Evolutionary conservation across 768 basidiomycete species (phyloP).

Genomic region (Lactifluus rugatus): DNA sequence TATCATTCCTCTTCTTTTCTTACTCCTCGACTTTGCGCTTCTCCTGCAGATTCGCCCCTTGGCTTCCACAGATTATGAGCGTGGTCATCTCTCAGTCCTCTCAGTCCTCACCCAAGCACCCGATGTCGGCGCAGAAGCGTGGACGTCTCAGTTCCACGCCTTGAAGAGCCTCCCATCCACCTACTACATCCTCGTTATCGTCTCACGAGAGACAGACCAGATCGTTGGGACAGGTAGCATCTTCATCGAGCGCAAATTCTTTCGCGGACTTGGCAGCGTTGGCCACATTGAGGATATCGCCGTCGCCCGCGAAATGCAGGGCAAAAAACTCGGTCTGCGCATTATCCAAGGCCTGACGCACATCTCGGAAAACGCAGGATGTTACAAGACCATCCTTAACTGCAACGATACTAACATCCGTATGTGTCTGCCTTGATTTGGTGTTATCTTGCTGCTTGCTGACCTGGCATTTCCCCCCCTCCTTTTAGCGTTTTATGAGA

Average conservation of each 20-base stretch:
- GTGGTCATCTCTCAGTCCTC: constrained; percentile 80
- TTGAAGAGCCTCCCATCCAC: constrained; percentile 46
- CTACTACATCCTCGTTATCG: constrained; percentile 81
- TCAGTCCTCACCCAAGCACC: constrained; percentile 60
- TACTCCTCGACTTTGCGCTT: too few species aligned
- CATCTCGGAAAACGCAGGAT: constrained; percentile 69
- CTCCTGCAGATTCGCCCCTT: constrained; percentile 74
- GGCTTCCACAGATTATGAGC: constrained; percentile 69
- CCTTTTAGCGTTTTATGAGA: constrained; percentile 82
- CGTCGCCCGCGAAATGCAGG: constrained; percentile 80
- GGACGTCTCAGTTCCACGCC: constrained; percentile 57
- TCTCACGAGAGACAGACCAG: constrained; percentile 60
- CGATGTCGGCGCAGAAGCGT: constrained; percentile 56
- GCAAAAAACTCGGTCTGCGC: constrained; percentile 81
- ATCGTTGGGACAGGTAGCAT: constrained; percentile 80
- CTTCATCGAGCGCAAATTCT: constrained; percentile 91
- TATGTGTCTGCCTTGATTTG: constrained; percentile 38
- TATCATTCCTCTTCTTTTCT: neutral
- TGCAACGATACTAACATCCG: constrained; percentile 87
- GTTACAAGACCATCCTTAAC: constrained; percentile 98
- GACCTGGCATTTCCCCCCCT: neutral
- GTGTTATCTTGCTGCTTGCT: neutral
- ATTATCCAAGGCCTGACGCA: constrained; percentile 79
- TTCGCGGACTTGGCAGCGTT: constrained; percentile 72
- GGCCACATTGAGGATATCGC: constrained; percentile 99